These are phyloP conservation scores for Verticillium klebahnii DNA, from an alignment of 2,329 filamentous ascomycete genomes.

Conservation along the genomic window DNA sequence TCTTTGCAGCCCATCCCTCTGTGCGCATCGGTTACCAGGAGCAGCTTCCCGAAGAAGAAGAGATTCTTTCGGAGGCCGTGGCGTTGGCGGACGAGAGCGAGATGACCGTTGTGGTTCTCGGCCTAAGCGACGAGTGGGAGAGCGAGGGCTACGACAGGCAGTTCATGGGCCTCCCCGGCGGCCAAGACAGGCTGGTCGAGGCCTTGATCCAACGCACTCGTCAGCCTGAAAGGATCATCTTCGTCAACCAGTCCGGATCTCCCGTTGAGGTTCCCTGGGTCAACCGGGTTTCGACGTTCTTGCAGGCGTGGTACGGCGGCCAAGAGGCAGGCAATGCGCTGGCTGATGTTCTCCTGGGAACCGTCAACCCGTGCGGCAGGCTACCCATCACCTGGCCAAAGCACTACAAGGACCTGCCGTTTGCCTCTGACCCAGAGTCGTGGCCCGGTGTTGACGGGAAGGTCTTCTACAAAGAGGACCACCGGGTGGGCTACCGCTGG, in stretches of 20 bases:
- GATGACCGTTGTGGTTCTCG: constrained; percentile 7
- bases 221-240: constrained; percentile 6
- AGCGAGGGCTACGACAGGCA: constrained; percentile 12
- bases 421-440: not conserved
- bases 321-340: constrained; percentile 67
- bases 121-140: constrained; percentile 13
- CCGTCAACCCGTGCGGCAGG: constrained; percentile 35
- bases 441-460: constrained; percentile 10
- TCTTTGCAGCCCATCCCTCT: constrained; percentile 6
- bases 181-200: constrained; percentile 5
- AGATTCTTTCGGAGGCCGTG: constrained; percentile 7
- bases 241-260: constrained; percentile 15
- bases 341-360: constrained; percentile 61
- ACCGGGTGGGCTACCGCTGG: constrained; percentile 9
- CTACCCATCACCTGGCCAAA: not conserved
- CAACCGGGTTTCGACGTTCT: constrained; percentile 38
- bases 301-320: constrained; percentile 67
- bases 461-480: constrained; percentile 8
- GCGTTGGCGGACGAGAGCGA: constrained; percentile 8
- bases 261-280: constrained; percentile 44
- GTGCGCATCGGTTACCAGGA: constrained; percentile 10
- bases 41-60: constrained; percentile 1
- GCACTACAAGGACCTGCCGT: not conserved
- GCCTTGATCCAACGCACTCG: not conserved
- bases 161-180: constrained; percentile 9